phyloP scores from a whole-genome alignment of 2,329 filamentous ascomycete genomes.

The Fusarium fracticaudum region DNA sequence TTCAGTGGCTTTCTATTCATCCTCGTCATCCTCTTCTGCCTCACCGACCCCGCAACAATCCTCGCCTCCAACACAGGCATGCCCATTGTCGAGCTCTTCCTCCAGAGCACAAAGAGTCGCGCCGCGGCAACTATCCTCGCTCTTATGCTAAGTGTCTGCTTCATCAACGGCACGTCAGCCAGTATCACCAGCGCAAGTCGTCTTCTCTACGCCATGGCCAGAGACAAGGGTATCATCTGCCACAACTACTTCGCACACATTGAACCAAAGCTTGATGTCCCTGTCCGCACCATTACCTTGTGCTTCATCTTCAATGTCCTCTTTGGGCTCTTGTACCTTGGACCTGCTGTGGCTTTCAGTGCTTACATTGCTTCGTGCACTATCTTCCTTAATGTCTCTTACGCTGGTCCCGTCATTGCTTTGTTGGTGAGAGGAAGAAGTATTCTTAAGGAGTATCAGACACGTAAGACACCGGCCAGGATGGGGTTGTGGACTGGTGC shows the following conservation, averaged over 20 bases:
- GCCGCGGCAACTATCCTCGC: constrained; percentile 50
- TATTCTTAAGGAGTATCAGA: neutral
- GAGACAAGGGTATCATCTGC: constrained; percentile 30
- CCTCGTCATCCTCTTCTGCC: constrained; percentile 54
- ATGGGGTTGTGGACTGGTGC: neutral
- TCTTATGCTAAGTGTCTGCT: constrained; percentile 54
- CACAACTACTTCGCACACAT: constrained; percentile 24
- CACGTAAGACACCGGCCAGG: neutral
- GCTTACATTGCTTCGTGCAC: constrained; percentile 33
- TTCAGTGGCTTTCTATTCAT: constrained; percentile 50
- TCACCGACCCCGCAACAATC: constrained; percentile 50
- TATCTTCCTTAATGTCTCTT: constrained; percentile 31
- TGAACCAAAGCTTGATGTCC: constrained; percentile 13
- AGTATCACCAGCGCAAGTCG: constrained; percentile 53
- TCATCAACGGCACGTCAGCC: constrained; percentile 55
- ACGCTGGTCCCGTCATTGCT: constrained; percentile 24
- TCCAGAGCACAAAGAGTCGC: constrained; percentile 53
- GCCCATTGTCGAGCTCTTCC: constrained; percentile 57
- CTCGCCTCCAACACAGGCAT: constrained; percentile 53
- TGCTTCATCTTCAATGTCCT: constrained; percentile 27
- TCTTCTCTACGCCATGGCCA: constrained; percentile 50
- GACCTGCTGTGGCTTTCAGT: constrained; percentile 27
- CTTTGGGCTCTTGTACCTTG: constrained; percentile 30
- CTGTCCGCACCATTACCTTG: constrained; percentile 17
- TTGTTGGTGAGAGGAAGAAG: constrained; percentile 13